These are phyloP conservation scores for Trebouxiophyceae sp. DNA, from an alignment of 163 green algal species.

Conservation along the genomic window DNA sequence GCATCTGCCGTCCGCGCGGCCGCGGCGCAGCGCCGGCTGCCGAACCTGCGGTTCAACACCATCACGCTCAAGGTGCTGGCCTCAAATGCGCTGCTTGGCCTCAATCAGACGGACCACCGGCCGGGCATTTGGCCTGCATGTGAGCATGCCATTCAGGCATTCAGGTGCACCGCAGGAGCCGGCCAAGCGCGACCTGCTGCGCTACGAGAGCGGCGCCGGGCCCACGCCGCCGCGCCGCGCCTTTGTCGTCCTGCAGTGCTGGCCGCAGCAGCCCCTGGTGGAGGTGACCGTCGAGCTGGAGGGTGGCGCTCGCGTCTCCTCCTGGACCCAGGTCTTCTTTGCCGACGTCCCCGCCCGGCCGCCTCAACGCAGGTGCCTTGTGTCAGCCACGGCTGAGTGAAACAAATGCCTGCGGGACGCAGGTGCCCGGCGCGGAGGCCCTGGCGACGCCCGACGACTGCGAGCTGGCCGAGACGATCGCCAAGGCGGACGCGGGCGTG, in stretches of 20 bases:
- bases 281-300: constrained; percentile 26
- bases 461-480: constrained; percentile 28
- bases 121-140: no score
- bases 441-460: constrained; percentile 42
- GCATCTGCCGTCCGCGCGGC: constrained; percentile 4
- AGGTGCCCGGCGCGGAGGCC: constrained; percentile 37
- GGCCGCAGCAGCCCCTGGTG: constrained; percentile 17
- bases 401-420: not conserved
- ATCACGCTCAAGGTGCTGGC: constrained; percentile 20
- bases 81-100: not conserved
- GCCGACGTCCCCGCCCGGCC: no score
- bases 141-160: no score
- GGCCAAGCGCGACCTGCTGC: constrained; percentile 31
- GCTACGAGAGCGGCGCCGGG: constrained; percentile 16
- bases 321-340: constrained; percentile 31
- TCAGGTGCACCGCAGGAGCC: no score
- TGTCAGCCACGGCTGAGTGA: not conserved
- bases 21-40: constrained; percentile 4
- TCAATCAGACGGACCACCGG: not conserved
- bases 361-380: no score
- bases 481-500: constrained; percentile 34
- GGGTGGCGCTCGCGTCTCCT: constrained; percentile 4
- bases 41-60: constrained; percentile 22
- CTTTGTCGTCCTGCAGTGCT: constrained; percentile 40
- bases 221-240: constrained; percentile 23